phyloP scores from a whole-genome alignment of 2,329 filamentous ascomycete species.

The Alternaria metachromatica region DNA sequence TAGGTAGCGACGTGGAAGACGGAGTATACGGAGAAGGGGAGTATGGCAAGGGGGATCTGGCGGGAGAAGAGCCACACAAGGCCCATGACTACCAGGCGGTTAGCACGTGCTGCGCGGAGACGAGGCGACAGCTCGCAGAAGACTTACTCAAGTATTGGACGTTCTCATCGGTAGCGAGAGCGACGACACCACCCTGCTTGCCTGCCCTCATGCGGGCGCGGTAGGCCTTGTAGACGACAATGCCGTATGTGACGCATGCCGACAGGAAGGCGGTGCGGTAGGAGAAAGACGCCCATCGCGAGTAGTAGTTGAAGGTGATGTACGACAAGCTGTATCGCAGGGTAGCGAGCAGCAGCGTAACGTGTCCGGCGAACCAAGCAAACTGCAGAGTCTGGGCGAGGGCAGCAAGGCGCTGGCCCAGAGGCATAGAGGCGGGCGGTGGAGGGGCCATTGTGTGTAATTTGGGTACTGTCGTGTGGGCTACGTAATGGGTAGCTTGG shows the following conservation, averaged over 20 bases:
- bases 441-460: slow-evolving; percentile 71
- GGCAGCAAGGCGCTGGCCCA: slow-evolving; percentile 75
- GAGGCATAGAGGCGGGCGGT: slow-evolving; percentile 71
- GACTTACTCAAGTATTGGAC: slow-evolving; percentile 92
- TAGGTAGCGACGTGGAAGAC: slow-evolving; percentile 99
- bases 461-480: slow-evolving; percentile 34
- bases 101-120: slow-evolving; percentile 23
- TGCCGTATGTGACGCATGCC: slow-evolving; percentile 91
- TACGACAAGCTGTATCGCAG: slow-evolving; percentile 85
- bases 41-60: slow-evolving; percentile 86
- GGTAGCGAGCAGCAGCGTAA: slow-evolving; percentile 83
- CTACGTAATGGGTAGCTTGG: slow-evolving; percentile 27
- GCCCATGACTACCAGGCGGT: slow-evolving; percentile 73
- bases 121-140: neutral
- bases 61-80: slow-evolving; percentile 92
- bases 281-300: slow-evolving; percentile 76
- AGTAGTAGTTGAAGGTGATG: slow-evolving; percentile 86
- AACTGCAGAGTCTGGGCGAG: slow-evolving; percentile 93
- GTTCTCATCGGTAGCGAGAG: slow-evolving; percentile 86
- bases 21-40: slow-evolving; percentile 96
- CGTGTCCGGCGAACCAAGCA: slow-evolving; percentile 74
- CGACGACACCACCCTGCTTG: slow-evolving; percentile 67
- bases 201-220: slow-evolving; percentile 81
- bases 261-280: slow-evolving; percentile 92
- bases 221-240: slow-evolving; percentile 98